A percentile compares a stretch with the other conserved stretches of the same genome.
Conservation (phyloP, 1,284 basidiomycete species). For the Stereum hirsutum region DNA sequence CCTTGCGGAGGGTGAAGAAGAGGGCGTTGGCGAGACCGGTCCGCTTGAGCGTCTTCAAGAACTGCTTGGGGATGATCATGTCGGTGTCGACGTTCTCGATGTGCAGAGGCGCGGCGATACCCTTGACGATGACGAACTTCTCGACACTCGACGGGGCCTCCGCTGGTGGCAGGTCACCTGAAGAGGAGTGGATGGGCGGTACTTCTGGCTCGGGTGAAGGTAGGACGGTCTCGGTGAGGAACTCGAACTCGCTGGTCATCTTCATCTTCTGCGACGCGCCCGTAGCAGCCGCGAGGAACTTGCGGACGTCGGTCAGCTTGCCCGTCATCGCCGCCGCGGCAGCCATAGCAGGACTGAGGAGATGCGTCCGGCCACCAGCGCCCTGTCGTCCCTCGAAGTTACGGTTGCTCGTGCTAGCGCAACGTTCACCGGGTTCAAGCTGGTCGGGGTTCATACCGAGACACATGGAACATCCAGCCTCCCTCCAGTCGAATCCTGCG, state of each 20-base stretch:
- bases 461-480: conserved; percentile 98
- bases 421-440: conserved; percentile 82
- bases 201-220: conserved; percentile 54
- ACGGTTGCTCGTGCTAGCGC: conserved; percentile 93
- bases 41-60: conserved; percentile 91
- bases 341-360: conserved; percentile 94
- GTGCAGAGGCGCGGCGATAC: conserved; percentile 83
- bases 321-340: conserved; percentile 90
- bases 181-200: conserved; percentile 23
- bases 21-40: conserved; percentile 87
- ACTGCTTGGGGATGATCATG: conserved; percentile 96
- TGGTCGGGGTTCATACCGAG: conserved; percentile 98
- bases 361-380: conserved; percentile 86
- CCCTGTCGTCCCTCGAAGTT: conserved; percentile 96
- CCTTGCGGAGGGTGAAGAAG: conserved; percentile 80
- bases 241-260: conserved; percentile 61
- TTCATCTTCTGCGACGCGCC: conserved; percentile 52
- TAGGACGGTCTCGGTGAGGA: conserved; percentile 66
- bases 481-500: conserved; percentile 96
- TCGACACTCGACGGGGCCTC: conserved; percentile 55
- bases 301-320: conserved; percentile 83
- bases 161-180: conserved; percentile 33
- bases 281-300: conserved; percentile 50
- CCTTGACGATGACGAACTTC: conserved; percentile 78
- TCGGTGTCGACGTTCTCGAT: conserved; percentile 95